phyloP scores from a whole-genome alignment of 2,329 filamentous ascomycete species.

The Ophiostoma perfectum region DNA sequence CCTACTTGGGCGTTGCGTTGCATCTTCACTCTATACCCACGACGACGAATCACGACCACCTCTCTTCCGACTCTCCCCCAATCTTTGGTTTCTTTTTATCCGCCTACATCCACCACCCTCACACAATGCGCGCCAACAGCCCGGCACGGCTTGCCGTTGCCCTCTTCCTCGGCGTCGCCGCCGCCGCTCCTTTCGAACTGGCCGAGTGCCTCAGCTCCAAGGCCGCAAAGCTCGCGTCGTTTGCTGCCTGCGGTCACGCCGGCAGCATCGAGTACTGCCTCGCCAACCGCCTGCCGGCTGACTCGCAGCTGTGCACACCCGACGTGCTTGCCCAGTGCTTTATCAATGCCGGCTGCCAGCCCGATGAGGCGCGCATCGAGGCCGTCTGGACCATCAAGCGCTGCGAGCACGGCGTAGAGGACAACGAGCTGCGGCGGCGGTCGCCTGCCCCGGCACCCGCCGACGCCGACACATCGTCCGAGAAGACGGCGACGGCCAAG shows the following conservation, averaged over 20 bases:
- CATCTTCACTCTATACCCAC: not conserved
- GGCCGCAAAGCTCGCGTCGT: conserved; percentile 37
- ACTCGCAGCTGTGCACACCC: conserved; percentile 18
- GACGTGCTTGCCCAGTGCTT: conserved; percentile 38
- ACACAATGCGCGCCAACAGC: not conserved
- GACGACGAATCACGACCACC: not conserved
- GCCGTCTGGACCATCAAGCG: conserved; percentile 33
- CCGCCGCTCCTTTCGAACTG: conserved; percentile 12
- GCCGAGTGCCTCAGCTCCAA: conserved; percentile 37
- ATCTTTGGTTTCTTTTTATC: not conserved
- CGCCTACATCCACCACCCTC: not conserved
- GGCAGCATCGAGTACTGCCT: conserved; percentile 43
- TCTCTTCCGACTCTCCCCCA: not conserved
- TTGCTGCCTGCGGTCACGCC: conserved; percentile 42
- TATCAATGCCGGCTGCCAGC: conserved; percentile 35
- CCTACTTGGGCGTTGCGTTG: too few relatives aligned
- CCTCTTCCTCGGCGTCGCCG: not conserved
- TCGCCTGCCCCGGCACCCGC: conserved; percentile 5
- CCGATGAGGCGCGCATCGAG: conserved; percentile 35
- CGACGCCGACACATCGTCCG: not conserved
- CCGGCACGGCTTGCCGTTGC: conserved; percentile 6
- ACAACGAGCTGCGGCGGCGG: conserved; percentile 28
- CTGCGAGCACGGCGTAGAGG: conserved; percentile 29
- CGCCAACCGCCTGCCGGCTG: conserved; percentile 27
- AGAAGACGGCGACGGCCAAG: conserved; percentile 1